These are phyloP conservation scores for Camellia japonica DNA, from an alignment of 148 eudicot species.

Conservation along the genomic window DNA sequence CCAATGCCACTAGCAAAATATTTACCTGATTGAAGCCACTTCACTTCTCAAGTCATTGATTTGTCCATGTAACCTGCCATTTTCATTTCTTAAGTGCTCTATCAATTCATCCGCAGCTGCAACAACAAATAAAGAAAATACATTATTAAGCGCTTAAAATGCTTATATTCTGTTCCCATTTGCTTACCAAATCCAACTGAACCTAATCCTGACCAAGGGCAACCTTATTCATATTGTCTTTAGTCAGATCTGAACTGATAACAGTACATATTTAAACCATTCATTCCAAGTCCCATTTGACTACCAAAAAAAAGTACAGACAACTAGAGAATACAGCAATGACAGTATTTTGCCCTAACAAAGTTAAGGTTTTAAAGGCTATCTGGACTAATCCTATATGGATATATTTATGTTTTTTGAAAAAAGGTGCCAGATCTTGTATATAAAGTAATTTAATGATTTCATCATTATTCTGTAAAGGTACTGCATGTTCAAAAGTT, in stretches of 20 bases:
- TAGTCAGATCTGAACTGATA: background rate
- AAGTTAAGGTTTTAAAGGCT: too few relatives aligned
- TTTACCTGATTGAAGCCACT: constrained; percentile 47
- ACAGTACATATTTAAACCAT: background rate
- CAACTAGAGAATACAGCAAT: background rate
- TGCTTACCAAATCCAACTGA: background rate
- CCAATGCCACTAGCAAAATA: background rate
- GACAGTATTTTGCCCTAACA: background rate
- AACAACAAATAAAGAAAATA: constrained; percentile 17
- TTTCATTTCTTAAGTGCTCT: constrained; percentile 50
- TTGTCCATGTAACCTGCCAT: constrained; percentile 40
- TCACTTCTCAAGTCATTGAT: constrained; percentile 45
- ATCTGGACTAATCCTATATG: too few relatives aligned
- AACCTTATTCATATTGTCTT: background rate
- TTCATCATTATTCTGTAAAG: too few relatives aligned
- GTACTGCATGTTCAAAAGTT: too few relatives aligned
- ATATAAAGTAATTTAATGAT: too few relatives aligned
- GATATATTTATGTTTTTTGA: too few relatives aligned
- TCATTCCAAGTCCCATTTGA: background rate
- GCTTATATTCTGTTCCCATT: background rate
- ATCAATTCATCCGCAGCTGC: constrained; percentile 65
- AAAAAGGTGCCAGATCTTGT: too few relatives aligned
- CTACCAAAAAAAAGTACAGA: background rate
- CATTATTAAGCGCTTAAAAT: constrained; percentile 1
- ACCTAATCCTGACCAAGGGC: background rate